Percentiles rank a stretch among this genome's conserved stretches.
Evolutionary conservation across 805 yeast genomes (phyloP).

Genomic region (Starmera dryadoides): DNA sequence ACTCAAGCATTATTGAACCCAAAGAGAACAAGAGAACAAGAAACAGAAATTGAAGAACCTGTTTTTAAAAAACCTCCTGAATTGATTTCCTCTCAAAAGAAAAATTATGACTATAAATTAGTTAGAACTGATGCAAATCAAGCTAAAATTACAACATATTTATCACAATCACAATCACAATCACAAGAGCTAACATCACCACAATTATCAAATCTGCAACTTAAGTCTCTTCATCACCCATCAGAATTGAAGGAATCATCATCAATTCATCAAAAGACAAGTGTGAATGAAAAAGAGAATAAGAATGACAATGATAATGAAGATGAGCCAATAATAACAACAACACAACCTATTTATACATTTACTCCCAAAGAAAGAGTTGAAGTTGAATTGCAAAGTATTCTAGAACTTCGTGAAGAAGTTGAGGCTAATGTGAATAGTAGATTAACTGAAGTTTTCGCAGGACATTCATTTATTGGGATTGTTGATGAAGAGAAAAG

Average conservation of each 20-base stretch:
- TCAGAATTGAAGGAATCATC: too few relatives aligned
- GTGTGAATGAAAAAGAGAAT: not conserved
- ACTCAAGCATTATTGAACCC: slow-evolving; percentile 46
- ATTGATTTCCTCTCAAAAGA: slow-evolving; percentile 5
- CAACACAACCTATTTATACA: not conserved
- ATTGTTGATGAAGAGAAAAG: slow-evolving; percentile 66
- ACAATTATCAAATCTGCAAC: not conserved
- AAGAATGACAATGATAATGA: slow-evolving; percentile 4
- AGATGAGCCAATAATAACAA: slow-evolving; percentile 1
- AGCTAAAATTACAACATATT: slow-evolving; percentile 37
- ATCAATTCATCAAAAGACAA: too few relatives aligned
- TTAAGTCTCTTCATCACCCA: not conserved
- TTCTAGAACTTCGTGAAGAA: slow-evolving; percentile 45
- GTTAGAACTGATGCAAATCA: slow-evolving; percentile 71
- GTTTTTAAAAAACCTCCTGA: not conserved
- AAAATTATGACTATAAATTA: slow-evolving; percentile 52
- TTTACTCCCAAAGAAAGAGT: slow-evolving; percentile 22
- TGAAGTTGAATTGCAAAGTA: slow-evolving; percentile 48
- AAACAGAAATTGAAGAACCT: too few relatives aligned
- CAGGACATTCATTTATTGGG: slow-evolving; percentile 72
- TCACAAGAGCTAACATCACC: not conserved
- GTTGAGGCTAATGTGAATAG: slow-evolving; percentile 39
- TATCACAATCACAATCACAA: slow-evolving; percentile 6
- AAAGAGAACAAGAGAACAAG: slow-evolving; percentile 20
- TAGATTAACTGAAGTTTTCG: slow-evolving; percentile 60